Percentiles rank a stretch among this genome's conserved stretches.
Evolutionary conservation across 352 stramenopile genomes (phyloP).

Genomic region (Phytophthora europaea): DNA sequence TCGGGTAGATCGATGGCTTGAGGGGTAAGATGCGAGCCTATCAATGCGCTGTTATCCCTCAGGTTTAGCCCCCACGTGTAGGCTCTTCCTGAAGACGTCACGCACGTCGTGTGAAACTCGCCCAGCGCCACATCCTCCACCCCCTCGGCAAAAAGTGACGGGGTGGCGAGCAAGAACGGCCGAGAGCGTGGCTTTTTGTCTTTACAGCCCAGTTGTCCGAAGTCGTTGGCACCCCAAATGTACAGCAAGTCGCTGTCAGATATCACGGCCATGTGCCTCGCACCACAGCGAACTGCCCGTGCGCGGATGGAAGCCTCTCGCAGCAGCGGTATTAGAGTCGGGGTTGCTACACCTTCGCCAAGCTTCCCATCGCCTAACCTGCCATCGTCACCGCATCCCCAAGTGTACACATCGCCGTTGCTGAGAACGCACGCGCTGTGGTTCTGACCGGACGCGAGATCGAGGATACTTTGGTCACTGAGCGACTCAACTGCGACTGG

Average conservation of each 20-base stretch:
- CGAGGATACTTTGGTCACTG: conserved; percentile 67
- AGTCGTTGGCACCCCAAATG: conserved; percentile 85
- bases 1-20: conserved; percentile 42
- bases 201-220: conserved; percentile 76
- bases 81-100: conserved; percentile 53
- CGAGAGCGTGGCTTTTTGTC: conserved; percentile 55
- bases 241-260: conserved; percentile 78
- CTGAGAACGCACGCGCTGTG: conserved; percentile 79
- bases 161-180: conserved; percentile 57
- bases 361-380: conserved; percentile 57
- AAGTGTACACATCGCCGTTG: conserved; percentile 81
- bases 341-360: conserved; percentile 46
- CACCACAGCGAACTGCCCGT: conserved; percentile 70
- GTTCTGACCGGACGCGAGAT: conserved; percentile 77
- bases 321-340: conserved; percentile 49
- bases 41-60: conserved; percentile 47
- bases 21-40: conserved; percentile 48
- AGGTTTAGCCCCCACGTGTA: conserved; percentile 79
- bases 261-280: conserved; percentile 72
- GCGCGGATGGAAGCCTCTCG: conserved; percentile 50
- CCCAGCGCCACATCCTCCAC: conserved; percentile 70
- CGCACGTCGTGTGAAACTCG: conserved; percentile 78
- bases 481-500: conserved; percentile 62
- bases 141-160: conserved; percentile 53
- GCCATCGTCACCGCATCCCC: conserved; percentile 79